Base-by-base conservation (phyloP, 306 rosid genomes). In the Geum urbanum region DNA sequence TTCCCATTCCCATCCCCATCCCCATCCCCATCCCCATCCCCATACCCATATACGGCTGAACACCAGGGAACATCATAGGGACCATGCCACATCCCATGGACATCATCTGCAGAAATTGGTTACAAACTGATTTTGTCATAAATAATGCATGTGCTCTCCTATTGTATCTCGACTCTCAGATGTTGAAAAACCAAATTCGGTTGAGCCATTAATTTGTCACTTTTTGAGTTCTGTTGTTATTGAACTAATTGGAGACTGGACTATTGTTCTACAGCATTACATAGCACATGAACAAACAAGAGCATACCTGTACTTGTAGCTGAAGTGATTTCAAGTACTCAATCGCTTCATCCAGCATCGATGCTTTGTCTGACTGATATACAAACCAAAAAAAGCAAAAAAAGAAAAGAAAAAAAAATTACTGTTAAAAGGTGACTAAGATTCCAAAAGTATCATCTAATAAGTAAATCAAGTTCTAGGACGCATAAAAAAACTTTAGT, bases 321-420 rank as follows among this genome's bases (percentile, higher is more conserved):
- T 92, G 89, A 70, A 92, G 87, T 32, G 96, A 84, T 77, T 88
- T 92, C 76, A 92, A 81, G 85, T 92, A 88, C 46, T 88, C 96
- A 5, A 92, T 92, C 61, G 96, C 96, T 87, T 90, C 98, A 74
- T 92, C 96, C 78, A 92, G 79, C 90, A 90, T 90, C 19, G 98
- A 92, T 45, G 96, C 98, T 80, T 92, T 92, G 78, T 88, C 96
- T 4, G 88, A 84, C 98, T 92, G 78, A 65, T 78, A 79, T 57
- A 70, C 37, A 32, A 32, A 32, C 37, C 37, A 32, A 32, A 32
- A 24, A 32, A 32, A 32, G 37, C 37, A 32, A 32, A 22, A 70
- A 60, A 48, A 45, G 55, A 56, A 15, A 9, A 59, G 63, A 13
- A 51, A 45, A 67, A 44, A 71, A 39, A 64, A 8, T 47, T 64